Evolutionary conservation across 2,329 filamentous ascomycete species (phyloP), one percentile per base, ranked within the genome.

Genomic region (Taxawa tesnikishii): DNA sequence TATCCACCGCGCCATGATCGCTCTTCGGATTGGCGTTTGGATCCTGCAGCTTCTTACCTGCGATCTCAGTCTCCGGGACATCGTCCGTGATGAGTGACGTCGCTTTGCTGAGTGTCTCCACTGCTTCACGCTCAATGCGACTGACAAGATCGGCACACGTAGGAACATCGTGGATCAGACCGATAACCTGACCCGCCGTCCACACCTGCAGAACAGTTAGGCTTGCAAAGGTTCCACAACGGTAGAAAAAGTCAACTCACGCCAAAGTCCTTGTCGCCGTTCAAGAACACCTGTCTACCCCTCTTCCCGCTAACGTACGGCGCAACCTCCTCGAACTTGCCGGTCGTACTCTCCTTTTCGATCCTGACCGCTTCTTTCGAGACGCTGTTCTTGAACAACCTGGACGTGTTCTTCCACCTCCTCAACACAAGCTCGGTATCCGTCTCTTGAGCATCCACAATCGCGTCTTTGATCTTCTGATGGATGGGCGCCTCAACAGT

Each of bases 171-270:
- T 68, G 60, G 38, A 68, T 68, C 10, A 68, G 48, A 6, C 64
- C 64, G 29, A 98, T 94, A 44, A 96, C 88, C 55, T 94, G 88
- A 8, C 90, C 90, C 6, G 88, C 85, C 13, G 90, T 96, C 90
- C 90, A 98, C 24, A 94, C 82, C 81, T 88, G 46, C 24, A n/a
- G 14, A 30, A 8, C 18, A 13, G 28, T 35, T 18, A 26, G 17
- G 8, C 6, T 27, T 2, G 3, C n/a, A n/a, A 12, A 15, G 8
- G 12, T 25, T 28, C 11, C 4, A 6, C 4, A 13, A 4, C 13
- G 26, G 5, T n/a, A 26, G 3, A n/a, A 31, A 2, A 10, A 18
- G 13, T 16, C 12, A 27, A 74, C 78, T 66, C 69, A 87, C 87
- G 33, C 90, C 90, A 53, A 74, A 83, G 49, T 98, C 81, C 32